Evolutionary conservation across 371 early-diverging fungal genomes (phyloP).

Genomic region (Mortierella sp.): DNA sequence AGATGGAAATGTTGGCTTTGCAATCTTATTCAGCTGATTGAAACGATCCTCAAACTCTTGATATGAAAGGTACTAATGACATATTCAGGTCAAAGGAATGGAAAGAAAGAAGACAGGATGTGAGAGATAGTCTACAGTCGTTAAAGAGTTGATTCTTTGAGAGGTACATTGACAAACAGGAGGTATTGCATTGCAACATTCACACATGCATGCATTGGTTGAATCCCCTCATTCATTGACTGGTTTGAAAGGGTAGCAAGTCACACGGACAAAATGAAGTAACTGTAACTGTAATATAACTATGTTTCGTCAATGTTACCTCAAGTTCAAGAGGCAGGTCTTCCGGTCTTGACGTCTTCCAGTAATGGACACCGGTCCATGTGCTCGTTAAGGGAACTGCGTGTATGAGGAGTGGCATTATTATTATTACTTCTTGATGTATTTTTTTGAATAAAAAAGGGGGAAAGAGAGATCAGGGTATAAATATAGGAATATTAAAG

Average conservation of each 20-base stretch:
- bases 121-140: no score
- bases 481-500: no score
- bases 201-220: not conserved
- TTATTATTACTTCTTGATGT: no score
- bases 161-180: not conserved
- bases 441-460: no score
- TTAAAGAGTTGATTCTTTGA: no score
- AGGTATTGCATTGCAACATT: not conserved
- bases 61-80: constrained; percentile 33
- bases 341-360: constrained; percentile 25
- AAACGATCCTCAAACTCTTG: constrained; percentile 39
- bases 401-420: constrained; percentile 29
- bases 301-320: constrained; percentile 10
- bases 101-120: not conserved
- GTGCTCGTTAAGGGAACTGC: constrained; percentile 32
- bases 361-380: constrained; percentile 26
- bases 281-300: not conserved
- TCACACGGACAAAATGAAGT: not conserved
- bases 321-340: constrained; percentile 39
- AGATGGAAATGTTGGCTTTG: constrained; percentile 29
- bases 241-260: not conserved
- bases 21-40: constrained; percentile 31
- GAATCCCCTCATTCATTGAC: not conserved
- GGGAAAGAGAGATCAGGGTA: no score
- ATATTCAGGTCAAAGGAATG: not conserved